Base-by-base conservation (phyloP, 345 rosid species). In the Populus alba region DNA sequence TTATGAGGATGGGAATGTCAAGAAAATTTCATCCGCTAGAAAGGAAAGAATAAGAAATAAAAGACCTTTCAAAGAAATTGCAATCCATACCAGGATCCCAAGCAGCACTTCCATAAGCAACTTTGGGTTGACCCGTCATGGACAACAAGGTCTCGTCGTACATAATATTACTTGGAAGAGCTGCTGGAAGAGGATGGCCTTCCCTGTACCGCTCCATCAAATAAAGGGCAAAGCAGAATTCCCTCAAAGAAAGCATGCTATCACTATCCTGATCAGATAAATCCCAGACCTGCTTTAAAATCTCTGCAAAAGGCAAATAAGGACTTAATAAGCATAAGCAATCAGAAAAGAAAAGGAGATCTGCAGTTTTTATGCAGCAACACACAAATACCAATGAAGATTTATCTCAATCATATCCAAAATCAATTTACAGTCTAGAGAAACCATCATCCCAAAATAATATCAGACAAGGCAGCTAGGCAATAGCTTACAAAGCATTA, bases 241-340 rank as follows among this genome's bases (percentile, higher is more conserved):
- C 99, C 85, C 97, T 94, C 91, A 94, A 85, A 75, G 99, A 94
- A 84, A 96, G 98, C 98, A 96, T 96, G 87, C 98, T 94, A 82
- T 96, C 99, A 84, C 79, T 87, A 79, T 96, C 99, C 86, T 96
- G 99, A 89, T 96, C 99, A 55, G 99, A 94, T 83, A 96, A 88
- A 85, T 96, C 97, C 98, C 99, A 96, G 16, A 96, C 97, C 86
- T 88, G 97, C 91, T 96, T 96, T 84, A 96, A 83, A 77, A 96
- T 88, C 90, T 96, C 99, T 96, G 91, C 23, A 59, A 77, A 77
- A 47, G 33, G 31, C 47, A 33, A 57, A 68, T 23, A 13, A 37
- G 53, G 12, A 57, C 71, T 43, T 72, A 18, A 70, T 70, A 43
- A 66, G 66, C 33, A 41, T 18, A 79, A 51, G 10, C 38, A 35